Evolutionary conservation across 2,329 filamentous ascomycete genomes (phyloP).

Genomic region (Trichoderma oligosporum): DNA sequence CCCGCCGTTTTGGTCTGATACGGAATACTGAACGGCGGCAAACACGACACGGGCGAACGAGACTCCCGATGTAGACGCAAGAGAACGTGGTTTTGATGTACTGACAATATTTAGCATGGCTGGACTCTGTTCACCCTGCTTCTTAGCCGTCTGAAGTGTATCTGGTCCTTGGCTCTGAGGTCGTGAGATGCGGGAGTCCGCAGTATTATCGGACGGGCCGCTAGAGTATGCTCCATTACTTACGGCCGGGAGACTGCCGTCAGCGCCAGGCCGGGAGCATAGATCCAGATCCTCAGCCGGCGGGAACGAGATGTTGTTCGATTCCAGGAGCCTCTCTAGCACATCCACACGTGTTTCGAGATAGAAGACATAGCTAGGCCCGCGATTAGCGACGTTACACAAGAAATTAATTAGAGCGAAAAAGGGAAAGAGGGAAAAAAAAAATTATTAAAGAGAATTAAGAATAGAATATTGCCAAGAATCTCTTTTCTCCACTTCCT

Average conservation of each 20-base stretch:
- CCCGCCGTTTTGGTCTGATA: conserved; percentile 56
- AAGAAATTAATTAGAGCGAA: not conserved
- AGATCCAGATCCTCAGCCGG: conserved; percentile 66
- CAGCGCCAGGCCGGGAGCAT: conserved; percentile 48
- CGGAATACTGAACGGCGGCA: conserved; percentile 77
- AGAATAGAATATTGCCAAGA: not conserved
- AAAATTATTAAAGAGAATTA: not conserved
- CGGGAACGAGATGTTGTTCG: conserved; percentile 68
- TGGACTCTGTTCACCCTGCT: conserved; percentile 30
- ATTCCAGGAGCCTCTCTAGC: conserved; percentile 70
- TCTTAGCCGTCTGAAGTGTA: conserved; percentile 33
- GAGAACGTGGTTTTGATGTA: conserved; percentile 71
- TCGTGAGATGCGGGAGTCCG: conserved; percentile 26
- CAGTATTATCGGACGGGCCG: conserved; percentile 35
- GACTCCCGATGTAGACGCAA: conserved; percentile 84
- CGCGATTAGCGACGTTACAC: conserved; percentile 23
- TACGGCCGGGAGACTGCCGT: conserved; percentile 31
- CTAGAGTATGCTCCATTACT: conserved; percentile 35
- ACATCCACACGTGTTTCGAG: conserved; percentile 82
- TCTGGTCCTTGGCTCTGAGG: conserved; percentile 32
- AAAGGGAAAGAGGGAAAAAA: not conserved
- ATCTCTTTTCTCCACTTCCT: not conserved
- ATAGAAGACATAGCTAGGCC: conserved; percentile 80
- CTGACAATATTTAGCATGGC: conserved; percentile 72
- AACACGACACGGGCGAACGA: conserved; percentile 94